Base-by-base conservation (phyloP, 2,329 filamentous ascomycete species). In the Ophiostoma himal-ulmi region DNA sequence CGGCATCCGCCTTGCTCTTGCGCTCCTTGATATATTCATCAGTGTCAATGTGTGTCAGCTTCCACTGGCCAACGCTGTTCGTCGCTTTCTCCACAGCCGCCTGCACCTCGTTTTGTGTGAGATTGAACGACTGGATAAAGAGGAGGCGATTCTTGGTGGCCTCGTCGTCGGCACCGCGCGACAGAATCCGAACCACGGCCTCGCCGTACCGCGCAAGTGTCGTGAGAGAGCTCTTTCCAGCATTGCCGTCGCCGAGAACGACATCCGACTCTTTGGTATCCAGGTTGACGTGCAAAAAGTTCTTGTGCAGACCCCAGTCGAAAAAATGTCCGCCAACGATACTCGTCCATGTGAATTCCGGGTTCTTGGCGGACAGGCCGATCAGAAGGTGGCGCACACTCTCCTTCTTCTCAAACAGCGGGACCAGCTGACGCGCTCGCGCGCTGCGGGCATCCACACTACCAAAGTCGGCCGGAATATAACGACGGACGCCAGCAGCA, bases 381-480 rank as follows among this genome's bases (percentile, higher is more conserved):
- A 77, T 76, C 20, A 80, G 73, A 36, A 73, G 74, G 67, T 74
- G 74, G 3, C 78, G 78, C 57, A 81, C 77, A 52, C 70, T 72
- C 37, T 76, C 75, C 74, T 81, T 81, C 60, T 75, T 72, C 65
- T 76, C 75, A 67, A 79, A 81, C 30, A 81, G 75, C 34, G 76
- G 76, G 13, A 81, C 78, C 52, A 82, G 76, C 74, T 78, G 75
- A 70, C 76, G 75, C 8, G 79, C 79, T 22, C 75, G 74, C 68
- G 71, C 48, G 71, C 76, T 78, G 69, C 75, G 76, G 57, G 79
- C 77, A 73, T 81, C 80, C 62, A 78, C 79, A 75, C 79, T 80
- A 68, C 80, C 80, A 71, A 78, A 82, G 75, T 82, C 80, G 71
- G 80, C 79, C 34, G 80, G 80, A 71, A 82, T 78, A 69, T 80